Conservation (phyloP, 208 protist species). For the Wallacemonas sp. region DNA sequence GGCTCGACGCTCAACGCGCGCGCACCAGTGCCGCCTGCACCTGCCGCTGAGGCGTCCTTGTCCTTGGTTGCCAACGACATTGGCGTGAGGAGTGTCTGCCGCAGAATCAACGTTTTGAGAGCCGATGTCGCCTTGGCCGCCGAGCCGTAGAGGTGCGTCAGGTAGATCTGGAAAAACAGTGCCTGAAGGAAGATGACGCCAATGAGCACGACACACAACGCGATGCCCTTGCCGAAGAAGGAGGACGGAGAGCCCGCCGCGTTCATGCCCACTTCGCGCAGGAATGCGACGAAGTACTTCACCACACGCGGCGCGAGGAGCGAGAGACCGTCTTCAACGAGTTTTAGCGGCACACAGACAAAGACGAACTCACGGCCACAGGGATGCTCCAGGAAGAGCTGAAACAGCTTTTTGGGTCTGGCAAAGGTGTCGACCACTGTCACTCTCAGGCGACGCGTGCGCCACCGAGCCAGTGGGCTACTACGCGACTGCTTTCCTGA, state of each 20-base stretch:
- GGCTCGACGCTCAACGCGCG: neutral
- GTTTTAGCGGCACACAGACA: slow-evolving; percentile 62
- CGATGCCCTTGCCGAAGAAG: slow-evolving; percentile 31
- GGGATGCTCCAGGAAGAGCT: slow-evolving; percentile 57
- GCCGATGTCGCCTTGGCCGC: slow-evolving; percentile 50
- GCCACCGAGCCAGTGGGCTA: neutral
- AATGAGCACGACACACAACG: slow-evolving; percentile 44
- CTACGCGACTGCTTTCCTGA: neutral
- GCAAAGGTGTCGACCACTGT: neutral
- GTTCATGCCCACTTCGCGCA: slow-evolving; percentile 43
- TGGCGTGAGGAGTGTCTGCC: slow-evolving; percentile 40
- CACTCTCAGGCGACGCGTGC: neutral
- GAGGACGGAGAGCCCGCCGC: neutral
- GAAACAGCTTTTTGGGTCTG: slow-evolving; percentile 39
- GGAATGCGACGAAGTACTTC: slow-evolving; percentile 45
- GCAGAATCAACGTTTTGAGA: slow-evolving; percentile 60
- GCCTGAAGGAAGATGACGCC: slow-evolving; percentile 44
- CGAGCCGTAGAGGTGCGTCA: slow-evolving; percentile 56
- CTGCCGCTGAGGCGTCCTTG: neutral
- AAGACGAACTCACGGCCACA: slow-evolving; percentile 59
- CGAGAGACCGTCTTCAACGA: slow-evolving; percentile 48
- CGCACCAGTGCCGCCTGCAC: neutral
- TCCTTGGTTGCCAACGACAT: slow-evolving; percentile 27
- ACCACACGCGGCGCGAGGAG: slow-evolving; percentile 45
- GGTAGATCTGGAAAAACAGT: slow-evolving; percentile 67